phyloP scores from a whole-genome alignment of 2,329 filamentous ascomycete species.

The Diplodia intermedia region DNA sequence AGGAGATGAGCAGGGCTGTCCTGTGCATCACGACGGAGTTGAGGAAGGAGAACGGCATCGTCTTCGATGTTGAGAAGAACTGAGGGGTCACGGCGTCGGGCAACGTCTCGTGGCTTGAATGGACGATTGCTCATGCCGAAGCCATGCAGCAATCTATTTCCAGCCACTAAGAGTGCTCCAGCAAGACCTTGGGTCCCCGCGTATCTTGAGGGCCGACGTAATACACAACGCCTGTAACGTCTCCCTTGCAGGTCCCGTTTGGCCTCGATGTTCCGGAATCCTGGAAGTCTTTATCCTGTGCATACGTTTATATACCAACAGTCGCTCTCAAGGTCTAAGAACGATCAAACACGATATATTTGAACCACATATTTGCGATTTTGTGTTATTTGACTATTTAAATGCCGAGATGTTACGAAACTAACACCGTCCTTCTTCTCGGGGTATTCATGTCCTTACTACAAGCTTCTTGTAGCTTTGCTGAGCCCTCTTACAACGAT shows the following conservation, averaged over 20 bases:
- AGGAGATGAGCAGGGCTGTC: slow-evolving; percentile 52
- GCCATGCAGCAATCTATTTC: neutral
- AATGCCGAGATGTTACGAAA: too few relatives aligned
- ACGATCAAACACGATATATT: neutral
- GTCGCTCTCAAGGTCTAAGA: neutral
- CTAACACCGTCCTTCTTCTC: too few relatives aligned
- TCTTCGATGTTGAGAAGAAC: slow-evolving; percentile 49
- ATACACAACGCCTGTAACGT: neutral
- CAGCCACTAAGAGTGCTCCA: neutral
- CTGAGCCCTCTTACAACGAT: neutral
- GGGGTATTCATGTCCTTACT: too few relatives aligned
- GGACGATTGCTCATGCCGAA: neutral
- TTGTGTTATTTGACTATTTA: too few relatives aligned
- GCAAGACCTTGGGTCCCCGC: neutral
- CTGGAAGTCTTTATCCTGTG: neutral
- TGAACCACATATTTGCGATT: neutral
- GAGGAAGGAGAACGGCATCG: slow-evolving; percentile 53
- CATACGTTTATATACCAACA: neutral
- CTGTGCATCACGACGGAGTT: slow-evolving; percentile 53
- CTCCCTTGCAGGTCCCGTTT: neutral
- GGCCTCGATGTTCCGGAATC: neutral
- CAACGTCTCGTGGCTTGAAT: neutral
- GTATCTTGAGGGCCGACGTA: neutral
- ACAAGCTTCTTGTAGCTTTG: too few relatives aligned
- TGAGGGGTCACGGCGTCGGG: neutral